Conservation (phyloP, 2,329 filamentous ascomycete genomes). For the Epichloe bromicola region DNA sequence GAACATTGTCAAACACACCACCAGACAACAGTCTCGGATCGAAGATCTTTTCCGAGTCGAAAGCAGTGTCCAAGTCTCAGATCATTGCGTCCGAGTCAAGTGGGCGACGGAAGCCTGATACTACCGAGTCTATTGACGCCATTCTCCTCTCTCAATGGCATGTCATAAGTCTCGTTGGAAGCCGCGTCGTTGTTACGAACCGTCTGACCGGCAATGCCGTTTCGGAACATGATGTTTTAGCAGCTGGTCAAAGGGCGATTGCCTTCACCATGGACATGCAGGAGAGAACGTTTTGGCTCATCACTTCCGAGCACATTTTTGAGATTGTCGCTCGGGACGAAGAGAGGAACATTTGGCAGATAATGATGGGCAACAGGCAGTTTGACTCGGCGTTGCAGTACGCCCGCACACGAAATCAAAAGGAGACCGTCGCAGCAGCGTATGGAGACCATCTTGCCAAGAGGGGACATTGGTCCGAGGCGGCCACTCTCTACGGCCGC, state of each 20-base stretch:
- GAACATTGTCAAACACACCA: slow-evolving; percentile 55
- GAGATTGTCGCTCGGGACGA: slow-evolving; percentile 88
- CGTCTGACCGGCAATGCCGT: slow-evolving; percentile 74
- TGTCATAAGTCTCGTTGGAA: slow-evolving; percentile 70
- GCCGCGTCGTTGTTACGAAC: slow-evolving; percentile 73
- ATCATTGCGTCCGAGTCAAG: slow-evolving; percentile 56
- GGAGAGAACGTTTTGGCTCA: slow-evolving; percentile 96
- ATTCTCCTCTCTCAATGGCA: slow-evolving; percentile 91
- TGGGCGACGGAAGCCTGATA: slow-evolving; percentile 49
- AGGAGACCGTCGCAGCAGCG: slow-evolving; percentile 80
- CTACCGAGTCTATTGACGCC: slow-evolving; percentile 58
- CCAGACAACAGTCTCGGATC: slow-evolving; percentile 51
- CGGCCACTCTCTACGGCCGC: slow-evolving; percentile 80
- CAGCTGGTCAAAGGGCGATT: slow-evolving; percentile 65
- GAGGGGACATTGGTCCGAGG: slow-evolving; percentile 73
- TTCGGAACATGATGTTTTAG: slow-evolving; percentile 77
- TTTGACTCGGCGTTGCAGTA: slow-evolving; percentile 83
- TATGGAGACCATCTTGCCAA: slow-evolving; percentile 79
- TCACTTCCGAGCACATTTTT: slow-evolving; percentile 81
- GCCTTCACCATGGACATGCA: slow-evolving; percentile 79
- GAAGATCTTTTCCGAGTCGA: slow-evolving; percentile 67
- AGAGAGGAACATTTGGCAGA: slow-evolving; percentile 85
- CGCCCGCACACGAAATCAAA: slow-evolving; percentile 62
- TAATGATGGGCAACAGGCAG: slow-evolving; percentile 74
- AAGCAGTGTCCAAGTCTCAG: slow-evolving; percentile 60